Conservation (phyloP, 2,329 filamentous ascomycete species). For the Chlorencoelia australis region DNA sequence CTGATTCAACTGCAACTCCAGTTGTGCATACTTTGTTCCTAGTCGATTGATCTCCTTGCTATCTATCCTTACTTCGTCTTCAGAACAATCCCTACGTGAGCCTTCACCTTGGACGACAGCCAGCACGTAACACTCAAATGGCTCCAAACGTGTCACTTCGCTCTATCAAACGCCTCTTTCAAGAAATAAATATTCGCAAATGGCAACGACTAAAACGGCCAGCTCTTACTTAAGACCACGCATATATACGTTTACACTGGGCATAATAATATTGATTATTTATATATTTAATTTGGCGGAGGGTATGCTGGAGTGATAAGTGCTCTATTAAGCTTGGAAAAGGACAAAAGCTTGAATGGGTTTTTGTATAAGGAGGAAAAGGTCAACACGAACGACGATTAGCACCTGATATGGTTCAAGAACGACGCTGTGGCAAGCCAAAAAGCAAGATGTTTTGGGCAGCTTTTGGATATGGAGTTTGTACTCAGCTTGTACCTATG, state of each 20-base stretch:
- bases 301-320: background rate
- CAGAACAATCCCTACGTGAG: too few relatives aligned
- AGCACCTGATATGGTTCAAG: background rate
- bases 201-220: background rate
- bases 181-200: background rate
- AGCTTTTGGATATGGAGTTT: constrained; percentile 1
- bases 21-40: too few relatives aligned
- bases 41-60: too few relatives aligned
- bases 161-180: background rate
- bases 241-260: background rate
- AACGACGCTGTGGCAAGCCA: background rate
- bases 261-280: background rate
- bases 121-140: too few relatives aligned
- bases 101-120: too few relatives aligned
- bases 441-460: constrained; percentile 5
- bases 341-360: too few relatives aligned
- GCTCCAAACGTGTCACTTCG: background rate
- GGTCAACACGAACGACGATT: background rate
- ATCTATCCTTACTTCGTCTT: too few relatives aligned
- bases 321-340: background rate
- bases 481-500: constrained; percentile 1
- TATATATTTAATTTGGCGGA: too few relatives aligned
- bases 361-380: background rate
- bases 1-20: too few relatives aligned
- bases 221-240: background rate